phyloP scores from a whole-genome alignment of 2,329 filamentous ascomycete species.

The Sporothrix variecibatus region DNA sequence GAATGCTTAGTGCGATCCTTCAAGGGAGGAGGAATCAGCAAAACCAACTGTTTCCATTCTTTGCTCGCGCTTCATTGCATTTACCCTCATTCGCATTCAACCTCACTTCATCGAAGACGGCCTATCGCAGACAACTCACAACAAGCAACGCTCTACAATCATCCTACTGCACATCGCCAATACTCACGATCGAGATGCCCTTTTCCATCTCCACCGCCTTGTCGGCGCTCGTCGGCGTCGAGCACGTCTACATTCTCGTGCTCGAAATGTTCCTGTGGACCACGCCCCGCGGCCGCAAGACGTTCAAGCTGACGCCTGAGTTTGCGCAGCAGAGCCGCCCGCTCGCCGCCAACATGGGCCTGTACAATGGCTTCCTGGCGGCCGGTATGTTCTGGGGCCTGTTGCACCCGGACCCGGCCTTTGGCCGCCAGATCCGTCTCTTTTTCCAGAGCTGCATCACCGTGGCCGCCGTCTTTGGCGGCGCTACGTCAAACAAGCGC shows the following conservation, averaged over 20 bases:
- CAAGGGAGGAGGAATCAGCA: not conserved
- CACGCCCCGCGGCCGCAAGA: conserved; percentile 46
- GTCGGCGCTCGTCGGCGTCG: conserved; percentile 43
- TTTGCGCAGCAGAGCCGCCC: conserved; percentile 48
- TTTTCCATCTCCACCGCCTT: conserved; percentile 30
- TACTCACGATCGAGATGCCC: too few relatives aligned
- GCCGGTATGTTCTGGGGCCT: conserved; percentile 51
- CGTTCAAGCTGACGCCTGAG: conserved; percentile 48
- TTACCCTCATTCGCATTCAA: not conserved
- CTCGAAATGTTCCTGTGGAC: conserved; percentile 56
- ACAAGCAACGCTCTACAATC: not conserved
- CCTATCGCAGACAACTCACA: not conserved
- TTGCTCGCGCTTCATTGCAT: not conserved
- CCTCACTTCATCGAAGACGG: not conserved
- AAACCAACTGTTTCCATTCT: not conserved
- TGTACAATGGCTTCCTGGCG: conserved; percentile 57
- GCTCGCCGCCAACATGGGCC: conserved; percentile 53
- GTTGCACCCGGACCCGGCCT: conserved; percentile 46
- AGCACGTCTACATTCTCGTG: conserved; percentile 52
- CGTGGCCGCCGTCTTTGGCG: conserved; percentile 51
- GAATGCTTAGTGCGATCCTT: not conserved
- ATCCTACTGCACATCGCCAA: not conserved
- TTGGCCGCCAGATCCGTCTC: conserved; percentile 47
- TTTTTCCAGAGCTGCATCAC: conserved; percentile 51
- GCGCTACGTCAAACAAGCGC: conserved; percentile 42